Evolutionary conservation across 768 basidiomycete genomes (phyloP).

Genomic region (Lactarius indigo): DNA sequence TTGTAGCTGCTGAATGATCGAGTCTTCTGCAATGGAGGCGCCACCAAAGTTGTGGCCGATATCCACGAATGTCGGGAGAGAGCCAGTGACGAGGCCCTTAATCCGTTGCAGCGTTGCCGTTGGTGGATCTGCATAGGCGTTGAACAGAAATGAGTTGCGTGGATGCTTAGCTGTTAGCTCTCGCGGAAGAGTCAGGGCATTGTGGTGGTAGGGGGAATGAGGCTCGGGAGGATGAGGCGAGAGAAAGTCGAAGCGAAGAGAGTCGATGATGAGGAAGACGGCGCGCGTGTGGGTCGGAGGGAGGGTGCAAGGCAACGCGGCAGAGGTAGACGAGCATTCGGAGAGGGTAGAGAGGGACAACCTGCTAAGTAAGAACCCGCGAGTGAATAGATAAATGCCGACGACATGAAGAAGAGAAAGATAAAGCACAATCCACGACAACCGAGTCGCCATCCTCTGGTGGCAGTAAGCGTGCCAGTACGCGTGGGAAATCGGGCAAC

Average conservation of each 20-base stretch:
- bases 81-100: constrained; percentile 93
- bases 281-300: constrained; percentile 72
- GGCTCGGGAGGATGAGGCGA: constrained; percentile 64
- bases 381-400: constrained; percentile 86
- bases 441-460: constrained; percentile 7
- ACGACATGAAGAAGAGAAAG: constrained; percentile 65
- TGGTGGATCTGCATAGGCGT: constrained; percentile 90
- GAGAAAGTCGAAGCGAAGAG: constrained; percentile 92
- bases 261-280: constrained; percentile 84
- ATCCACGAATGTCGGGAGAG: constrained; percentile 93
- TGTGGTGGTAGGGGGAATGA: constrained; percentile 69
- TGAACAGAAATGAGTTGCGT: constrained; percentile 76
- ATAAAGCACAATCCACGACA: constrained; percentile 46
- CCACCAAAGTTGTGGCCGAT: constrained; percentile 91
- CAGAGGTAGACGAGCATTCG: constrained; percentile 34
- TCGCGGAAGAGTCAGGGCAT: constrained; percentile 74
- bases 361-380: constrained; percentile 86
- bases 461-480: background rate
- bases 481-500: no score
- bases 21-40: constrained; percentile 84
- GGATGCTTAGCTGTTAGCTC: constrained; percentile 66
- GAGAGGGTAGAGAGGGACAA: constrained; percentile 62
- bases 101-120: constrained; percentile 93
- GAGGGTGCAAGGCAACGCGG: constrained; percentile 40
- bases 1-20: constrained; percentile 70